These are phyloP conservation scores for Trichoderma oligosporum DNA, from an alignment of 2,329 filamentous ascomycete genomes.

Conservation along the genomic window DNA sequence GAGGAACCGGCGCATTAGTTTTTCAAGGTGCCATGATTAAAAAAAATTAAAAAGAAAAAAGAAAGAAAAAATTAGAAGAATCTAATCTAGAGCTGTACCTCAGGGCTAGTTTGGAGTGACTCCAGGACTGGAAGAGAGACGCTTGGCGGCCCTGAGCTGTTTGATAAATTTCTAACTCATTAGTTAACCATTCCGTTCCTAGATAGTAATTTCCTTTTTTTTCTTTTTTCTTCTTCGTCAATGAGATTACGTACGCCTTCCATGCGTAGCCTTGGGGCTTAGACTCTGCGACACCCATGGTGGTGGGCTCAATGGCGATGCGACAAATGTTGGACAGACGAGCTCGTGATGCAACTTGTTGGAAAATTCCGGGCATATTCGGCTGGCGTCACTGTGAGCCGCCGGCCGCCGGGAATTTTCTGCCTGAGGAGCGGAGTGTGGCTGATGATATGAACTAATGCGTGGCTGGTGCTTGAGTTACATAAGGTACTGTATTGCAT, in stretches of 20 bases:
- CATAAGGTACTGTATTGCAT: background rate
- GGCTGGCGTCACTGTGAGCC: slow-evolving; percentile 32
- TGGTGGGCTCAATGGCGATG: slow-evolving; percentile 39
- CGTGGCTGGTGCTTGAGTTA: background rate
- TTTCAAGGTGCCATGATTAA: no score
- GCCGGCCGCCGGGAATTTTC: slow-evolving; percentile 22
- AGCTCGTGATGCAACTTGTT: slow-evolving; percentile 31
- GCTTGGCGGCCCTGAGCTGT: slow-evolving; percentile 45
- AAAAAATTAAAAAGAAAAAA: no score
- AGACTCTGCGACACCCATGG: slow-evolving; percentile 56
- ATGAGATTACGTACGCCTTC: slow-evolving; percentile 49
- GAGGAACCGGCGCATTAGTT: background rate
- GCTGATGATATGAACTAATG: slow-evolving; percentile 15
- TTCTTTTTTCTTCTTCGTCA: background rate
- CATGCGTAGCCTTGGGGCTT: slow-evolving; percentile 50
- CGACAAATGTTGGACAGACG: slow-evolving; percentile 29
- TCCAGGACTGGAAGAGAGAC: slow-evolving; percentile 80
- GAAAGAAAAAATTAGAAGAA: no score
- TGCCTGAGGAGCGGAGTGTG: slow-evolving; percentile 33
- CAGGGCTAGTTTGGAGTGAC: slow-evolving; percentile 75
- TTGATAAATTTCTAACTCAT: slow-evolving; percentile 23
- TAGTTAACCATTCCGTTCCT: background rate
- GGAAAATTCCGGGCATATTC: slow-evolving; percentile 37
- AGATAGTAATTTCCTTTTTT: no score
- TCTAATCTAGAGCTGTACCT: slow-evolving; percentile 56